Percentiles rank a stretch among this genome's conserved stretches.
phyloP scores from a whole-genome alignment of 179 eudicot genomes.

The Carnegiea gigantea region DNA sequence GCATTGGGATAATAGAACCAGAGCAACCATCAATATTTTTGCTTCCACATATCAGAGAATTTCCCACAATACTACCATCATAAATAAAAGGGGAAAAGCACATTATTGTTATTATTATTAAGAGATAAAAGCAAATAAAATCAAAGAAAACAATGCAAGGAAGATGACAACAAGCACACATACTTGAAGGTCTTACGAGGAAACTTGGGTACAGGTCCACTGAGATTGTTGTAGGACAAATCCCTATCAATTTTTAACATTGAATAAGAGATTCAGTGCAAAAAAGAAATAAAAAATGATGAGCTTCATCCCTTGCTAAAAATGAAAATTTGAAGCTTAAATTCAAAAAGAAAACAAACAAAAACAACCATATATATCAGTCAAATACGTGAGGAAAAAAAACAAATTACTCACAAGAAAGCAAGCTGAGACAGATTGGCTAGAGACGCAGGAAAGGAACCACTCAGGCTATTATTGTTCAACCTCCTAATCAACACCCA shows the following conservation, averaged over 20 bases:
- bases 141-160: background rate
- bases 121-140: background rate
- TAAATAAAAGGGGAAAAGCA: background rate
- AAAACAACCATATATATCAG: slow-evolving; percentile 12
- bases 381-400: slow-evolving; percentile 4
- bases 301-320: background rate
- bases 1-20: slow-evolving; percentile 45
- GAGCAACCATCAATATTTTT: slow-evolving; percentile 66
- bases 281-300: background rate
- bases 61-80: slow-evolving; percentile 60
- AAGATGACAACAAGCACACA: slow-evolving; percentile 24
- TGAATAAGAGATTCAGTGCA: background rate
- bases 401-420: slow-evolving; percentile 74
- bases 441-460: slow-evolving; percentile 61
- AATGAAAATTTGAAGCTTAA: slow-evolving; percentile 12
- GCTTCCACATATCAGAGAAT: slow-evolving; percentile 71
- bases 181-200: slow-evolving; percentile 84
- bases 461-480: slow-evolving; percentile 84
- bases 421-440: slow-evolving; percentile 70
- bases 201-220: slow-evolving; percentile 81
- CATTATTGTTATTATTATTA: slow-evolving; percentile 26
- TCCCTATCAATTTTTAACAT: slow-evolving; percentile 47
- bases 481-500: slow-evolving; percentile 56
- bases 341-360: slow-evolving; percentile 25
- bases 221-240: slow-evolving; percentile 89